These are phyloP conservation scores for Glycyrrhiza uralensis DNA, from an alignment of 306 rosid genomes.

Conservation along the genomic window DNA sequence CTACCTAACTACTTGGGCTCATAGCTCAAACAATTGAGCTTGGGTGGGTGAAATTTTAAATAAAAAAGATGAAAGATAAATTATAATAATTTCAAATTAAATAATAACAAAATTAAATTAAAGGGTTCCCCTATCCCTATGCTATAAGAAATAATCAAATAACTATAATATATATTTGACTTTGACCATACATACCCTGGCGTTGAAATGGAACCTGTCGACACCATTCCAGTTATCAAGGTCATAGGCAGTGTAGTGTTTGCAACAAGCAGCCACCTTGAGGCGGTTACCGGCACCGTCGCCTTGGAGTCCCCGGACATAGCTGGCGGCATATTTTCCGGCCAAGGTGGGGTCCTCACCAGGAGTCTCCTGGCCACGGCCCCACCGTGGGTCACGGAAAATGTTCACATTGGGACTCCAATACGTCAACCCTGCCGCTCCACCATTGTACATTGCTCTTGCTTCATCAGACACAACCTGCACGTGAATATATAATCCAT, in stretches of 20 bases:
- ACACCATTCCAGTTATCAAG: constrained; percentile 90
- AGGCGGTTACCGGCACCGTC: constrained; percentile 55
- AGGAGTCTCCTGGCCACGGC: constrained; percentile 92
- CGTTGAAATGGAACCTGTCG: constrained; percentile 83
- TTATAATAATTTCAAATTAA: background rate
- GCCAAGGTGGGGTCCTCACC: constrained; percentile 80
- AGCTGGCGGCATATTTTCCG: constrained; percentile 67
- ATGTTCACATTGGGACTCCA: constrained; percentile 98
- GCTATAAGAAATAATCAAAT: background rate
- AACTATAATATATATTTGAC: background rate
- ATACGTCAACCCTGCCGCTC: constrained; percentile 71
- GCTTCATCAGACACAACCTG: constrained; percentile 95
- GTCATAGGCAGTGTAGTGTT: constrained; percentile 92
- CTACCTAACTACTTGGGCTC: background rate
- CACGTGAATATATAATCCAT: background rate
- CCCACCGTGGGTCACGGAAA: constrained; percentile 94
- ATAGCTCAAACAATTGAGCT: background rate
- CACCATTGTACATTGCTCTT: constrained; percentile 94
- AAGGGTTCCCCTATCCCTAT: background rate
- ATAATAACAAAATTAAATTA: background rate
- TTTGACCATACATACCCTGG: constrained; percentile 47
- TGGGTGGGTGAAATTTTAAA: background rate
- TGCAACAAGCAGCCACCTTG: constrained; percentile 94
- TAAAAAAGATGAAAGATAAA: background rate
- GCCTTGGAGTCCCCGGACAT: constrained; percentile 81